Conservation (phyloP, 805 yeast genomes). For the Tetrapisispora pingtungensis region DNA sequence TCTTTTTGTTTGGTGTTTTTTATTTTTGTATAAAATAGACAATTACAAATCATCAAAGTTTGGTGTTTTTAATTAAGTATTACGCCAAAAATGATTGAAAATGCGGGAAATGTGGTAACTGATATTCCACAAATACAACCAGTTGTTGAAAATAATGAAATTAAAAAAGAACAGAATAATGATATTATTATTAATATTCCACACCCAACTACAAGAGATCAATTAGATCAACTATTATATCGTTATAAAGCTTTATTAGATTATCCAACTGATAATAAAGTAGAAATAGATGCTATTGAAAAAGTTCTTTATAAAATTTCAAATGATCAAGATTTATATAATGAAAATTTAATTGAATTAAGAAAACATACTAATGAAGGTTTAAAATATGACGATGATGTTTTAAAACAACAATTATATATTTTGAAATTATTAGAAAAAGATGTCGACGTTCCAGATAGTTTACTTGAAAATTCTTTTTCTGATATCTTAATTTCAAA, state of each 20-base stretch:
- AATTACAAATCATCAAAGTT: not conserved
- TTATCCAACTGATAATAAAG: slow-evolving; percentile 16
- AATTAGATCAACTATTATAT: slow-evolving; percentile 24
- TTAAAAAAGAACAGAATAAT: not conserved
- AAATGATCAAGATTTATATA: slow-evolving; percentile 32
- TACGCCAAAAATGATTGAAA: slow-evolving; percentile 1
- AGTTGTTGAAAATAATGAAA: not conserved
- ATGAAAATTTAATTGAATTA: slow-evolving; percentile 21
- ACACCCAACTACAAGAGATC: slow-evolving; percentile 17
- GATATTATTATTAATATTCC: slow-evolving; percentile 15
- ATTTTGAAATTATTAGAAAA: slow-evolving; percentile 56
- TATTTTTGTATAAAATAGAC: not conserved
- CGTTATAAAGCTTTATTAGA: slow-evolving; percentile 26
- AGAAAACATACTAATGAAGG: slow-evolving; percentile 15
- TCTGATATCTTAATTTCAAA: not conserved
- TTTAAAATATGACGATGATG: slow-evolving; percentile 33
- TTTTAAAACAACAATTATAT: slow-evolving; percentile 48
- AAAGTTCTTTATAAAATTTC: slow-evolving; percentile 33
- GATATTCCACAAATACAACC: not conserved
- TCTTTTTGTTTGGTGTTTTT: too few relatives aligned
- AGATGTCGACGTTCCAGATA: slow-evolving; percentile 54
- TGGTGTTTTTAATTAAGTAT: too few relatives aligned
- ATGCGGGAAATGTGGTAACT: not conserved
- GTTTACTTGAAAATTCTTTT: slow-evolving; percentile 32
- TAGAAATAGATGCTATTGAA: slow-evolving; percentile 38